A percentile compares a stretch with the other conserved stretches of the same genome.
These are phyloP conservation scores for Colletotrichum gloeosporioides DNA, from an alignment of 2,329 filamentous ascomycete species.

Conservation along the genomic window DNA sequence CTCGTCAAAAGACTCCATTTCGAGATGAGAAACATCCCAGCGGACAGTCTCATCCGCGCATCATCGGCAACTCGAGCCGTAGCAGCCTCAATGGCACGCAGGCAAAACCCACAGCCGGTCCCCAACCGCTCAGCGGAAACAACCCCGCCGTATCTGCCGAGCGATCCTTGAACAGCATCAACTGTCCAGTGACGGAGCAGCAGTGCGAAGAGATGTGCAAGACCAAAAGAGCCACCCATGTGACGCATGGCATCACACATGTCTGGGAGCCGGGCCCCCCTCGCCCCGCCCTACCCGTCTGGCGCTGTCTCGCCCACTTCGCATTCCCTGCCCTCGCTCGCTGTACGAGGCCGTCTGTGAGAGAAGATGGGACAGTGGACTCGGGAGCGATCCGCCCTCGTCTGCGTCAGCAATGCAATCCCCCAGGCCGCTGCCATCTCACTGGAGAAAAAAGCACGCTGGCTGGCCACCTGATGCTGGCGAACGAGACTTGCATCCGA, in stretches of 20 bases:
- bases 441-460: not conserved
- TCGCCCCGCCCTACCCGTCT: conserved; percentile 9
- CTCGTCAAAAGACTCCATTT: not conserved
- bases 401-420: not conserved
- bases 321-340: not conserved
- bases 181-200: not conserved
- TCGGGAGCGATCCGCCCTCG: not conserved
- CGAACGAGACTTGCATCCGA: not conserved
- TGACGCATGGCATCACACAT: not conserved
- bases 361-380: not conserved
- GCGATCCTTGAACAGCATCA: not conserved
- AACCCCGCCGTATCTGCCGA: conserved; percentile 1
- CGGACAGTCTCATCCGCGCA: not conserved
- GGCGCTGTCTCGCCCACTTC: conserved; percentile 2
- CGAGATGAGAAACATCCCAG: not conserved
- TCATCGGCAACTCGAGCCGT: conserved; percentile 6
- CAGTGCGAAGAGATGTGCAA: not conserved
- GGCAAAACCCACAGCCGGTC: not conserved
- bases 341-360: not conserved
- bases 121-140: not conserved
- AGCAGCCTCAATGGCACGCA: not conserved
- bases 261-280: not conserved
- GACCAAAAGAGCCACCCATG: not conserved
- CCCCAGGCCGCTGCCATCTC: not conserved
- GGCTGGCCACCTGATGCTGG: not conserved